These are phyloP conservation scores for Paramarasmius palmivorus DNA, from an alignment of 1,284 basidiomycete species.

Conservation along the genomic window DNA sequence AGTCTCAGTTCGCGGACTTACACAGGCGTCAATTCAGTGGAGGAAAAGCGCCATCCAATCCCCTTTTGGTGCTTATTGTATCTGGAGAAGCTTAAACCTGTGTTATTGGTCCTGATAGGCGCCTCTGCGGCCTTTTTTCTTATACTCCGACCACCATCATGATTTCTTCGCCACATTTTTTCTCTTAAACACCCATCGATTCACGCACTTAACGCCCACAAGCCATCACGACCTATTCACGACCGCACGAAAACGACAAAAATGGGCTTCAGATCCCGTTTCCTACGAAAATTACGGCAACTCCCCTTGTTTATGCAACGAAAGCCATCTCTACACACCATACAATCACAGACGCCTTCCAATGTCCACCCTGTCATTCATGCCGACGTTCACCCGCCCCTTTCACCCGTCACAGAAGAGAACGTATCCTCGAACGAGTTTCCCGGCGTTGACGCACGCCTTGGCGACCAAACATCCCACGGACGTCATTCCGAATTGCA, in stretches of 20 bases:
- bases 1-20: too few species aligned
- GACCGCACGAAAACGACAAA: neutral
- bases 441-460: too few species aligned
- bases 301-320: neutral
- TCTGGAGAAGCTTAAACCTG: neutral
- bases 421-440: too few species aligned
- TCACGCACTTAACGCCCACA: neutral
- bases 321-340: too few species aligned
- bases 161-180: neutral
- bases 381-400: neutral
- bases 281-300: neutral
- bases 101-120: neutral
- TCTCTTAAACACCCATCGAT: neutral
- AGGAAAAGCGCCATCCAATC: too few species aligned
- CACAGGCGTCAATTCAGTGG: too few species aligned
- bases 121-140: neutral
- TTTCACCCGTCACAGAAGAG: too few species aligned
- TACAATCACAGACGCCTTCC: neutral
- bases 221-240: neutral
- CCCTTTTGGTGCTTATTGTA: too few species aligned
- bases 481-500: too few species aligned
- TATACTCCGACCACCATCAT: neutral
- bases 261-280: conserved; percentile 4
- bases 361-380: neutral
- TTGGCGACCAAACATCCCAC: too few species aligned